These are phyloP conservation scores for Phialophora tarda DNA, from an alignment of 2,329 filamentous ascomycete genomes.

Conservation along the genomic window DNA sequence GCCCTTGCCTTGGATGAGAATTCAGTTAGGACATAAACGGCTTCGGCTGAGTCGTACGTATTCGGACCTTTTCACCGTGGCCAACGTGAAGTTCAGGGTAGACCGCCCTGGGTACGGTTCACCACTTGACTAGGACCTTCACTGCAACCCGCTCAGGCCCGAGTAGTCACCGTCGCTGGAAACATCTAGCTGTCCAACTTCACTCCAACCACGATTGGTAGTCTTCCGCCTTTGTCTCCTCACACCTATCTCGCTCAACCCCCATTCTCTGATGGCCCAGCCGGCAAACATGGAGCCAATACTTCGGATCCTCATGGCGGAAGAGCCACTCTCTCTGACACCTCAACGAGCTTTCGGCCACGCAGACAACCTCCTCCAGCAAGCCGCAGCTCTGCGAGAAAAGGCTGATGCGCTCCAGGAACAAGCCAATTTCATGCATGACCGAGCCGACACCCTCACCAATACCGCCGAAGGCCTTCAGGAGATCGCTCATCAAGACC, in stretches of 20 bases:
- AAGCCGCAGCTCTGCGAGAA: conserved; percentile 20
- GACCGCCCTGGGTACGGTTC: neutral
- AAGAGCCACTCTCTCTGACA: conserved; percentile 18
- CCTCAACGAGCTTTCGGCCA: conserved; percentile 26
- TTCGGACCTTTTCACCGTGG: neutral
- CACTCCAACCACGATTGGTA: neutral
- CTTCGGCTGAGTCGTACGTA: neutral
- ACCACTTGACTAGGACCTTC: neutral
- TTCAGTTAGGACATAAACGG: neutral
- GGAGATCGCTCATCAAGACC: conserved; percentile 23
- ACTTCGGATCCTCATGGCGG: conserved; percentile 18
- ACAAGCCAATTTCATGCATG: conserved; percentile 17
- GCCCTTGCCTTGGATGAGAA: too few species aligned
- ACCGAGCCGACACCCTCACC: conserved; percentile 21
- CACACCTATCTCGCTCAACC: neutral
- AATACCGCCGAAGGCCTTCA: conserved; percentile 25
- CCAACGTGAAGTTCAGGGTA: neutral
- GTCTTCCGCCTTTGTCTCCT: neutral
- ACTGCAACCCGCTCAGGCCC: neutral
- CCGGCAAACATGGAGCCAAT: conserved; percentile 19
- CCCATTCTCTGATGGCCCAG: neutral
- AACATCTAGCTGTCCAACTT: neutral
- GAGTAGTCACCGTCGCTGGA: neutral
- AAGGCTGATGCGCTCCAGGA: conserved; percentile 16
- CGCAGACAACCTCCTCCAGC: conserved; percentile 21